phyloP scores from a whole-genome alignment of 805 yeast genomes.

The Teunomyces gatunensis region DNA sequence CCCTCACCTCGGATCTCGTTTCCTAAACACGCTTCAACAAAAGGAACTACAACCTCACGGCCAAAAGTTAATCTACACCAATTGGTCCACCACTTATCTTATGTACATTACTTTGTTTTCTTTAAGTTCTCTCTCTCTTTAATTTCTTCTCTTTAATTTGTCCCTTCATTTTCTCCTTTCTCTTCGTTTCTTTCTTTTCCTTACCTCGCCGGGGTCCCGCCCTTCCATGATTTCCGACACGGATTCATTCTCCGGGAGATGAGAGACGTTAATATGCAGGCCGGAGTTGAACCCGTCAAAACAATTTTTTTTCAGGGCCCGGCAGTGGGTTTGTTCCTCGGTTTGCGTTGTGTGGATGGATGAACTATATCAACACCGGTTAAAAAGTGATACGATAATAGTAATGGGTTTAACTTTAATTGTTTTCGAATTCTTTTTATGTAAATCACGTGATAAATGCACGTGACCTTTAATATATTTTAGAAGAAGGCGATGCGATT shows the following conservation, averaged over 20 bases:
- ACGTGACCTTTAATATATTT: not conserved
- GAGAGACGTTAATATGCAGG: not conserved
- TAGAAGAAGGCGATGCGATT: not conserved
- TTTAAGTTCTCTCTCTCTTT: too few species aligned
- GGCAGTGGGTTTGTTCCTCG: too few species aligned
- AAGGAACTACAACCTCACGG: not conserved
- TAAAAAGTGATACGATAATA: too few species aligned
- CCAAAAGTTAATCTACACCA: not conserved
- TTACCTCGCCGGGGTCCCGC: not conserved
- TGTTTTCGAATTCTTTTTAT: too few species aligned
- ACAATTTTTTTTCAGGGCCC: too few species aligned
- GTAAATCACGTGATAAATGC: not conserved
- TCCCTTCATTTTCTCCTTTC: too few species aligned
- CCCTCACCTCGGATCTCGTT: slow-evolving; percentile 3
- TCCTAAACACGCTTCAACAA: not conserved
- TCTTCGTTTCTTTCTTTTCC: not conserved
- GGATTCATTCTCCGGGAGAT: slow-evolving; percentile 2
- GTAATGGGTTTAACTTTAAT: too few species aligned
- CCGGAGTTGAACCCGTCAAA: too few species aligned
- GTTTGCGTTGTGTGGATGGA: too few species aligned
- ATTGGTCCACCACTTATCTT: too few species aligned
- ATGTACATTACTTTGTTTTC: too few species aligned
- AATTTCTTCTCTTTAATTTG: not conserved
- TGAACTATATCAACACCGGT: too few species aligned
- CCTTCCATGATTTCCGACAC: slow-evolving; percentile 3